Base-by-base conservation (phyloP, 345 rosid species). In the Pistacia vera region DNA sequence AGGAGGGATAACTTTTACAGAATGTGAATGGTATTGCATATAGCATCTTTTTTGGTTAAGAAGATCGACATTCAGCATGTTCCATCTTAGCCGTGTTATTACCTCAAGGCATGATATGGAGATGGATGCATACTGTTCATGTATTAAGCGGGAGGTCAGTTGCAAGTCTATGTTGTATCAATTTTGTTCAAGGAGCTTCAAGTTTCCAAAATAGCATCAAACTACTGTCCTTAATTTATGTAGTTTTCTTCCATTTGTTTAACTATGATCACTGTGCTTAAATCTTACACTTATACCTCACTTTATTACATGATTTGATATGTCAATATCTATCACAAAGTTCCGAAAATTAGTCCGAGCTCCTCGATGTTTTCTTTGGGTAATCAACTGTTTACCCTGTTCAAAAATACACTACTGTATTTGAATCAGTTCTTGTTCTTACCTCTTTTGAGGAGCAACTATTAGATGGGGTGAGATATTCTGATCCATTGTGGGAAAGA, bases 141-240 rank as follows among this genome's bases (percentile, higher is more conserved):
- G 13, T 48, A 14, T 22, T 48, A 55, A 33, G 59, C 16, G 36
- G 57, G 56, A 48, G 66, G 55, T 48, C 16, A 46, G 58, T n/a
- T 64, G 35, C 17, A n/a, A 22, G 13, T 14, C 10, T 14, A 52
- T 5, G 70, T 20, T 46, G 35, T 62, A 20, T 61, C 73, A 30
- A 54, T 58, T 78, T 71, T 78, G 70, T 65, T 70, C 9, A 28
- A 65, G 72, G 70, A 51, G 33, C 36, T 25, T 35, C 6, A 20
- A 16, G 8, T 63, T 70, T 35, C 22, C 0, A 8, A 66, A 64
- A 48, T 11, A 1, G 48, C 36, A 33, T 41, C 58, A 57, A 20
- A 51, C 20, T 61, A 5, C 17, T 44, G 17, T 59, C 54, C n/a
- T n/a, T 70, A 12, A 17, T 11, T 0, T 54, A 16, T 54, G 18